A percentile compares a stretch with the other conserved stretches of the same genome.
phyloP scores from a whole-genome alignment of 2,329 filamentous ascomycete species.

The Fonsecaea nubica region DNA sequence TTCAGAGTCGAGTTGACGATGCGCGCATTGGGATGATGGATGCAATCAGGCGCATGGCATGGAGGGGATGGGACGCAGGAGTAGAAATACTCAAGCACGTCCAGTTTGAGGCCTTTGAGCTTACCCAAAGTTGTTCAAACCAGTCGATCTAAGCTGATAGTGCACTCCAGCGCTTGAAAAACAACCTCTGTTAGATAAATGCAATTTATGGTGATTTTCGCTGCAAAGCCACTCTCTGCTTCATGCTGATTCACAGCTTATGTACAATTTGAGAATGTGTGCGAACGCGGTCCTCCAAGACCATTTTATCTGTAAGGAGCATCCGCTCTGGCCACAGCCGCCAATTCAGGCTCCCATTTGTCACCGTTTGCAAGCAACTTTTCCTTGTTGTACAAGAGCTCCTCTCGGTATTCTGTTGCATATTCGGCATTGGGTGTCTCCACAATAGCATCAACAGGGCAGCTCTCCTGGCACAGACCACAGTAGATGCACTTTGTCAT shows the following conservation, averaged over 20 bases:
- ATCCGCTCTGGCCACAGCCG: slow-evolving; percentile 89
- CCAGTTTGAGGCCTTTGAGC: background rate
- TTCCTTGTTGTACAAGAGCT: slow-evolving; percentile 97
- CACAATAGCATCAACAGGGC: slow-evolving; percentile 94
- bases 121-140: background rate
- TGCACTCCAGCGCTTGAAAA: background rate
- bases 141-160: background rate
- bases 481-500: slow-evolving; percentile 99
- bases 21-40: slow-evolving; percentile 51
- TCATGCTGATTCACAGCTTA: slow-evolving; percentile 21
- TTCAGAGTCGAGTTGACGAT: slow-evolving; percentile 55
- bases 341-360: slow-evolving; percentile 98
- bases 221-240: slow-evolving; percentile 1
- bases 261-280: slow-evolving; percentile 28
- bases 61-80: background rate
- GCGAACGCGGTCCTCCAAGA: background rate
- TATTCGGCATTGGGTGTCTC: slow-evolving; percentile 78
- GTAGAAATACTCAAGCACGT: background rate
- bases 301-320: slow-evolving; percentile 78
- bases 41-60: background rate
- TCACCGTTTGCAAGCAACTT: slow-evolving; percentile 88
- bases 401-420: slow-evolving; percentile 81
- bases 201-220: slow-evolving; percentile 6
- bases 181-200: slow-evolving; percentile 3
- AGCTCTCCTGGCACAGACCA: slow-evolving; percentile 98